Conservation (phyloP, 768 basidiomycete genomes). For the Mycena crocata region DNA sequence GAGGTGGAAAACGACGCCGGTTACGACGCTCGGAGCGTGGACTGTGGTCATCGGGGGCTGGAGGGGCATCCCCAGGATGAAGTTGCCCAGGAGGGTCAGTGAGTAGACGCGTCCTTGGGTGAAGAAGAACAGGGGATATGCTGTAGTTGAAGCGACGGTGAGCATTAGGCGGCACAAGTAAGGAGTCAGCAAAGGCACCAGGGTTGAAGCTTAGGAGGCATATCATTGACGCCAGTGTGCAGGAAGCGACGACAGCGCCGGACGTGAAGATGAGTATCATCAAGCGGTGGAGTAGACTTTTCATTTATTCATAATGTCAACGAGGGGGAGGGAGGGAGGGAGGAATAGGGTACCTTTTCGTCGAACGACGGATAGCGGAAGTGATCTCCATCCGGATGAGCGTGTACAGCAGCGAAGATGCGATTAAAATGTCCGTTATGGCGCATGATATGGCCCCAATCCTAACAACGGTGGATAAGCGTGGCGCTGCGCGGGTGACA, state of each 20-base stretch:
- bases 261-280: conserved; percentile 15
- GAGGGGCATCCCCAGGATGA: conserved; percentile 1
- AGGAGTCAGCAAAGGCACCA: not conserved
- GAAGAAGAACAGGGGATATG: conserved; percentile 16
- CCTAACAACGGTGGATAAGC: conserved; percentile 1
- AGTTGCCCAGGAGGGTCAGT: conserved; percentile 24
- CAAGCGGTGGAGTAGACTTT: conserved; percentile 23
- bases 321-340: not conserved
- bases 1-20: conserved; percentile 6
- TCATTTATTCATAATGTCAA: too few relatives aligned
- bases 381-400: conserved; percentile 16
- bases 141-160: not conserved
- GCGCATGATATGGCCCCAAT: conserved; percentile 21
- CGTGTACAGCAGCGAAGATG: conserved; percentile 3
- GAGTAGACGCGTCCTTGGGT: conserved; percentile 22
- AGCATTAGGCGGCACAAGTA: not conserved
- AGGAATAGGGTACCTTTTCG: not conserved
- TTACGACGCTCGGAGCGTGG: not conserved
- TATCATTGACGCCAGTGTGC: conserved; percentile 8
- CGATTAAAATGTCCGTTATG: conserved; percentile 14
- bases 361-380: conserved; percentile 9
- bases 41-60: not conserved
- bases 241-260: conserved; percentile 18
- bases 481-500: too few relatives aligned
- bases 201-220: not conserved